phyloP scores from a whole-genome alignment of 2,329 filamentous ascomycete genomes.

The Fusarium sp. region DNA sequence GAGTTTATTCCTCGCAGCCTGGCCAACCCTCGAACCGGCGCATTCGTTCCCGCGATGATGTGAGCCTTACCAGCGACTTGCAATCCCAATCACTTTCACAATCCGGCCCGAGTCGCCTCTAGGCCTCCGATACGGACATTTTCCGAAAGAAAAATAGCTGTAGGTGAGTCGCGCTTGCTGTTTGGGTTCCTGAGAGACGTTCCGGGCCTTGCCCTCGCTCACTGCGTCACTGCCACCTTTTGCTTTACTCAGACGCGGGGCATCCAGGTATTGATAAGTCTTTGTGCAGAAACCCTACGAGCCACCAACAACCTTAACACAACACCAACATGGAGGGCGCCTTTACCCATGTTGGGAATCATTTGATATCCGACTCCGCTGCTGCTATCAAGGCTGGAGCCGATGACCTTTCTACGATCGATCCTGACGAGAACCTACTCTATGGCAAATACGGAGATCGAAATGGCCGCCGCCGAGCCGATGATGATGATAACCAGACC shows the following conservation, averaged over 20 bases:
- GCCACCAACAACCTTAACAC: constrained; percentile 39
- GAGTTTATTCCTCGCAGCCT: constrained; percentile 27
- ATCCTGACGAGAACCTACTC: constrained; percentile 84
- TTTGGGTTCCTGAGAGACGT: constrained; percentile 9
- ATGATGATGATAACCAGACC: constrained; percentile 91
- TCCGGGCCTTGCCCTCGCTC: constrained; percentile 20
- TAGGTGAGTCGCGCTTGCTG: constrained; percentile 46
- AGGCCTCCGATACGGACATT: constrained; percentile 41
- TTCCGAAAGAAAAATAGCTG: constrained; percentile 44
- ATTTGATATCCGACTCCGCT: constrained; percentile 85
- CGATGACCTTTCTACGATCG: constrained; percentile 78
- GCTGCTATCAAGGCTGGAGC: constrained; percentile 89
- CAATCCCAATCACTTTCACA: constrained; percentile 49
- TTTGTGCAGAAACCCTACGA: constrained; percentile 47
- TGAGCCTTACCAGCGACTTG: constrained; percentile 53
- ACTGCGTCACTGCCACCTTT: constrained; percentile 37
- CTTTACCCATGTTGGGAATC: constrained; percentile 89
- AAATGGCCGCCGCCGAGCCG: constrained; percentile 76
- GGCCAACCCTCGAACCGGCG: constrained; percentile 35
- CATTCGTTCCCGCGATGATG: constrained; percentile 56
- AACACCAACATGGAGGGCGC: constrained; percentile 80
- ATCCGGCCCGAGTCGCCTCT: constrained; percentile 47
- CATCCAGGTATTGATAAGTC: constrained; percentile 34
- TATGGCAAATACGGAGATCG: constrained; percentile 76
- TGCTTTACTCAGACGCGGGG: constrained; percentile 41